Base-by-base conservation (phyloP, 129 eudicot species). In the Flaveria brownii region DNA sequence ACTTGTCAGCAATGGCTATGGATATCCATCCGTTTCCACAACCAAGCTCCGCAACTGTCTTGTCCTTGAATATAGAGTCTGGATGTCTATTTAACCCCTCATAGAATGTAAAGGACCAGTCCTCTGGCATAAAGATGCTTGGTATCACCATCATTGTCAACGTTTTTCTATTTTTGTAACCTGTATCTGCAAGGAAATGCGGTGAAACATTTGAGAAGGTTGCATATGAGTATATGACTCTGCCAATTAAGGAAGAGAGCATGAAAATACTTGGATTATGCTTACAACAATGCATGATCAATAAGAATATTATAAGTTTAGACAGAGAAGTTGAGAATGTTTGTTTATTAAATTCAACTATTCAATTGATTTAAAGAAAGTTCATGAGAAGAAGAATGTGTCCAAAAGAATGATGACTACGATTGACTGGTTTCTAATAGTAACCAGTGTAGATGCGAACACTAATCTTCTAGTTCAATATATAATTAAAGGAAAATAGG, bases 11-110 rank as follows among this genome's bases (percentile, higher is more conserved):
- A 82, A 93, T 79, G 69, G 98, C 97, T 80, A 93, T 91, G 75
- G 98, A 91, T 76, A 93, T 93, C 98, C 98, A 93, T 77, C 98
- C 98, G 73, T 93, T 94, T 65, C 98, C 97, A 69, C 98, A 88
- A 36, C 98, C 98, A 84, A 94, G 96, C 87, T 94, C 98, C 22
- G 97, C 87, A 50, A 94, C 91, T 41, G 87, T 85, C 86, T 82
- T 94, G 79, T 94, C 98, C 84, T 87, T 91, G 74, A 88, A 91
- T 72, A 94, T 94, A 74, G 98, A 82, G 81, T 88, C 96, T 0
- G 98, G 97, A 66, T 91, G 96, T 81, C 97, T 86, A 82, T 91
- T 94, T 47, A 91, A 78, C 45, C 98, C 98, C 79, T 93, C 98
- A 45, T 85, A 93, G 75, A 93, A 93, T 14, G 97, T 91, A 80